Conservation (phyloP, 768 basidiomycete species). For the Gelatoporia subvermispora region DNA sequence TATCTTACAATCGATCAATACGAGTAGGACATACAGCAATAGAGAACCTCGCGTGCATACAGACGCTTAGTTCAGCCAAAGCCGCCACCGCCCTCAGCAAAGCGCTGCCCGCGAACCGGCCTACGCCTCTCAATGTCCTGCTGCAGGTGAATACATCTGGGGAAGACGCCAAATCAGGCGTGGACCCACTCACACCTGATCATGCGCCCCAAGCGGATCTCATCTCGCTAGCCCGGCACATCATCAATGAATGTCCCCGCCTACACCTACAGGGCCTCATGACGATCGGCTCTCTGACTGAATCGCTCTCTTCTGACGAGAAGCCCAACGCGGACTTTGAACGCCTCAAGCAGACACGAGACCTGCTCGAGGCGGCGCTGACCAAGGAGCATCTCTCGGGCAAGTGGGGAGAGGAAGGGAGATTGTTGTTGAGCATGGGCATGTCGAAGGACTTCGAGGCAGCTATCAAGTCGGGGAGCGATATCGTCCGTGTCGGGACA, state of each 20-base stretch:
- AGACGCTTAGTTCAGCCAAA: conserved; percentile 81
- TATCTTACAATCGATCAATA: not conserved
- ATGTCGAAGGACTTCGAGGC: conserved; percentile 95
- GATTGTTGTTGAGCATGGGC: conserved; percentile 81
- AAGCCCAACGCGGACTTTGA: conserved; percentile 72
- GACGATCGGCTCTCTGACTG: conserved; percentile 88
- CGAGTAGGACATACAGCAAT: conserved; percentile 48
- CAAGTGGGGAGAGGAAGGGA: conserved; percentile 42
- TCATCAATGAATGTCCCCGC: conserved; percentile 68
- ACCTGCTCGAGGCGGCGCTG: conserved; percentile 47
- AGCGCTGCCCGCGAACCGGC: conserved; percentile 52
- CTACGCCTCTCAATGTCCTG: conserved; percentile 68
- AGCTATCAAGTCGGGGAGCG: conserved; percentile 78
- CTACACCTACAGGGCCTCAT: conserved; percentile 84
- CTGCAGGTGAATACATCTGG: conserved; percentile 94
- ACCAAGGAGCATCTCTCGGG: conserved; percentile 3
- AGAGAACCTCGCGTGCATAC: conserved; percentile 82
- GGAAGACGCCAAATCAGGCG: conserved; percentile 88
- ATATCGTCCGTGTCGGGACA: conserved; percentile 88
- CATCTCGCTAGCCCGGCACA: conserved; percentile 59
- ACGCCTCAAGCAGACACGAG: conserved; percentile 57
- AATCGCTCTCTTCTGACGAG: conserved; percentile 50
- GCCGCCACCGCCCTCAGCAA: conserved; percentile 78
- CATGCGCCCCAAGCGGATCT: conserved; percentile 41
- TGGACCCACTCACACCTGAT: conserved; percentile 49